phyloP scores from a whole-genome alignment of 306 rosid genomes.

The Quercus gilva region DNA sequence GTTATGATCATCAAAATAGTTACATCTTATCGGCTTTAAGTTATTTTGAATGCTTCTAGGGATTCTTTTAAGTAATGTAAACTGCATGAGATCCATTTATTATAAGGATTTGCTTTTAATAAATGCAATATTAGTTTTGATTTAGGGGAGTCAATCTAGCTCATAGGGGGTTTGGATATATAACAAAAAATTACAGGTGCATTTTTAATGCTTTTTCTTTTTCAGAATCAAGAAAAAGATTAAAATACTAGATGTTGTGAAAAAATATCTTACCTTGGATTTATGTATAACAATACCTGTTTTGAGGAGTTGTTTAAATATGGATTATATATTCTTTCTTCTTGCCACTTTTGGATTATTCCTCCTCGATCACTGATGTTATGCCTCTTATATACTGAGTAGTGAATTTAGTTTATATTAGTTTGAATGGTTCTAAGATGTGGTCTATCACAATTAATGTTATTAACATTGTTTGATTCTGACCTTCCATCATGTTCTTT shows the following conservation, averaged over 20 bases:
- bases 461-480: conserved; percentile 7
- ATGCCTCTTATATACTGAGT: background rate
- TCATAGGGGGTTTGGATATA: background rate
- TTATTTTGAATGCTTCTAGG: background rate
- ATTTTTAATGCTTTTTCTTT: background rate
- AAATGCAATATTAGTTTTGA: background rate
- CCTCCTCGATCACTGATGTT: background rate
- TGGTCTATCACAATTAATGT: background rate
- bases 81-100: background rate
- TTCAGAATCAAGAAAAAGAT: background rate
- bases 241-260: background rate
- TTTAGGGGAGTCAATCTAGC: background rate
- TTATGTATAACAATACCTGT: background rate
- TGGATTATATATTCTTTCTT: background rate
- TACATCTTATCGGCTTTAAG: background rate
- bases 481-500: conserved; percentile 19
- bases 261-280: background rate
- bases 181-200: background rate
- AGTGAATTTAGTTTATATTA: too few species aligned
- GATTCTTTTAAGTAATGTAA: background rate
- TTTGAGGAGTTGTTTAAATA: background rate
- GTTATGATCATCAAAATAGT: background rate
- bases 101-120: background rate
- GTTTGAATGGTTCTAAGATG: background rate
- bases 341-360: background rate